Conservation (phyloP, 2,329 filamentous ascomycete species). For the Macrophomina tecta region DNA sequence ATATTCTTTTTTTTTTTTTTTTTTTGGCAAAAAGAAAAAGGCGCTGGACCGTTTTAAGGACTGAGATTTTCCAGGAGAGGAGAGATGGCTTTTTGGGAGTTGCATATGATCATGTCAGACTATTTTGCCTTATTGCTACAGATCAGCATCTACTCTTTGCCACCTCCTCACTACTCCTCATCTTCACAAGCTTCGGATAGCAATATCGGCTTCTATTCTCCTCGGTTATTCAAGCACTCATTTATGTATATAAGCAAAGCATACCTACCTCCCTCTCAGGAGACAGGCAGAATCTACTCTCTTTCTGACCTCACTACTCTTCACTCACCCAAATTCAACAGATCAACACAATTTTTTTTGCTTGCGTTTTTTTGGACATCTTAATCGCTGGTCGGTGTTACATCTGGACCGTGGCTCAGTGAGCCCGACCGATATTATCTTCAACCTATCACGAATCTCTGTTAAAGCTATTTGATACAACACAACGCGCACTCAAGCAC, state of each 20-base stretch:
- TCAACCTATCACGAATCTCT: not conserved
- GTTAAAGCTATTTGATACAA: conserved; percentile 20
- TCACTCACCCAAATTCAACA: no score
- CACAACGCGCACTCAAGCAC: not conserved
- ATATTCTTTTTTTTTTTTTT: not conserved
- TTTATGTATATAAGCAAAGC: no score
- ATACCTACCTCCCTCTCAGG: no score
- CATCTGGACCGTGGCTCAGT: conserved; percentile 22
- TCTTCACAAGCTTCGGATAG: no score
- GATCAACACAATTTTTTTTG: not conserved
- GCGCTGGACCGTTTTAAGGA: conserved; percentile 19
- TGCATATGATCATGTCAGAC: not conserved
- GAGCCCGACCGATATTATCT: conserved; percentile 21
- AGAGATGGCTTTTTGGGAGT: not conserved
- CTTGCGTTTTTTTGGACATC: not conserved
- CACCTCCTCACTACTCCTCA: no score
- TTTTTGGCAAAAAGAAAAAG: not conserved
- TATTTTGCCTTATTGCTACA: no score
- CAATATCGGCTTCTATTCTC: no score
- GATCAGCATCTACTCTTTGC: no score
- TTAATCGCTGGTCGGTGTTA: conserved; percentile 25
- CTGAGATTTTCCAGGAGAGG: not conserved
- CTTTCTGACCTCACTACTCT: no score
- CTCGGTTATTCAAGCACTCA: no score
- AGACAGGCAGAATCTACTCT: no score